These are phyloP conservation scores for Closterium sp. DNA, from an alignment of 139 green algal genomes.

Conservation along the genomic window DNA sequence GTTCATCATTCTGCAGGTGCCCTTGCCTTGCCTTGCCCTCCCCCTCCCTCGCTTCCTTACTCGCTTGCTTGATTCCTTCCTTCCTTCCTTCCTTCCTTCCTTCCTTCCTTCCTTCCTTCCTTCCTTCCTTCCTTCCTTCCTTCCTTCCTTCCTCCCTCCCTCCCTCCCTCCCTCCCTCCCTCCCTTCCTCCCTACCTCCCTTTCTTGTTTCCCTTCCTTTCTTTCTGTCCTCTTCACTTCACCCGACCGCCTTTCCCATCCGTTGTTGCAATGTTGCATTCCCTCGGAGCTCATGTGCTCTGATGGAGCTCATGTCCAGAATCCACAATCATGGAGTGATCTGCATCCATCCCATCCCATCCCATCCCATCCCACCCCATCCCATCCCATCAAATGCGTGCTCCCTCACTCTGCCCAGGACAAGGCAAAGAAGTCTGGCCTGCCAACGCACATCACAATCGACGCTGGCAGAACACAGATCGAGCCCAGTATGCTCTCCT, in stretches of 20 bases:
- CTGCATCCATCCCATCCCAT: neutral
- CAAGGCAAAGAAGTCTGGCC: neutral
- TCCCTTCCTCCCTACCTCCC: too few species aligned
- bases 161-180: too few species aligned
- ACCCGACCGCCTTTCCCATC: too few species aligned
- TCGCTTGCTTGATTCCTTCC: neutral
- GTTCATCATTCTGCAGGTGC: constrained; percentile 30
- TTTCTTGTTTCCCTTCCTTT: too few species aligned
- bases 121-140: neutral
- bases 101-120: neutral
- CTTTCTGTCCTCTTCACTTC: too few species aligned
- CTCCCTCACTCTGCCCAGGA: neutral
- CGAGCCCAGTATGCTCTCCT: neutral
- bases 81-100: neutral
- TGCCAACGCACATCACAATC: neutral
- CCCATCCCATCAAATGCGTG: too few species aligned
- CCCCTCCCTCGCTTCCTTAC: neutral
- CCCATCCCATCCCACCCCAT: too few species aligned
- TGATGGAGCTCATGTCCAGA: too few species aligned
- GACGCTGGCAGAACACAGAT: neutral
- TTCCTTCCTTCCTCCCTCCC: too few species aligned
- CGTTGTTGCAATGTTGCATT: too few species aligned
- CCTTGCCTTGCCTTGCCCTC: neutral
- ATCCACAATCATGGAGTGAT: too few species aligned
- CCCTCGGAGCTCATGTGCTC: too few species aligned